phyloP scores from a whole-genome alignment of 2,329 filamentous ascomycete genomes.

The Aspergillus arachidicola region DNA sequence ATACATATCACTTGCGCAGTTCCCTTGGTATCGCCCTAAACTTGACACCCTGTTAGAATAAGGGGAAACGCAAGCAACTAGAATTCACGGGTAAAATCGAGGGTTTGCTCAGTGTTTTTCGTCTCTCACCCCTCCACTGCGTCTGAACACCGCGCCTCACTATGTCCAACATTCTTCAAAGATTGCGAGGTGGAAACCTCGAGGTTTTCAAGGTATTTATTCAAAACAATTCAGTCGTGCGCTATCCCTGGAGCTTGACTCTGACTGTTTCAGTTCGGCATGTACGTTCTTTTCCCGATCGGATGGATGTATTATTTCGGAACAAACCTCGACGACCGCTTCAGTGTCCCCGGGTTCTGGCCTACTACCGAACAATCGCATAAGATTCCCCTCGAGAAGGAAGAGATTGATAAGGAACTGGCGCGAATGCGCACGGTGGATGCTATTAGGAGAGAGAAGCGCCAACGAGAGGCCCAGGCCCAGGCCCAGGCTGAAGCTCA shows the following conservation, averaged over 20 bases:
- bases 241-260: not conserved
- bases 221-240: not conserved
- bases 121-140: not conserved
- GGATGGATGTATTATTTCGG: conserved; percentile 99
- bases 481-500: conserved; percentile 20
- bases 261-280: conserved; percentile 71
- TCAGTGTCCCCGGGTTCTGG: conserved; percentile 91
- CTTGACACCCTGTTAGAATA: not conserved
- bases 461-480: conserved; percentile 39
- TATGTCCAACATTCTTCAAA: conserved; percentile 48
- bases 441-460: conserved; percentile 51
- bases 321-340: conserved; percentile 92
- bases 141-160: conserved; percentile 9
- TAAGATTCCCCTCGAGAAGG: conserved; percentile 55
- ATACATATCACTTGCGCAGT: not conserved
- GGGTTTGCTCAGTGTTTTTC: not conserved
- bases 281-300: conserved; percentile 98
- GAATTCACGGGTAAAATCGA: not conserved
- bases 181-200: conserved; percentile 81
- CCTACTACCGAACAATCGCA: conserved; percentile 65
- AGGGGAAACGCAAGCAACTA: not conserved
- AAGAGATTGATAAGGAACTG: conserved; percentile 74
- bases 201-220: conserved; percentile 85
- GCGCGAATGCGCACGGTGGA: conserved; percentile 63
- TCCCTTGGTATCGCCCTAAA: not conserved